Evolutionary conservation across 1,284 basidiomycete species (phyloP), one percentile per base, ranked within the genome.

Genomic region (Puccinia polysora): DNA sequence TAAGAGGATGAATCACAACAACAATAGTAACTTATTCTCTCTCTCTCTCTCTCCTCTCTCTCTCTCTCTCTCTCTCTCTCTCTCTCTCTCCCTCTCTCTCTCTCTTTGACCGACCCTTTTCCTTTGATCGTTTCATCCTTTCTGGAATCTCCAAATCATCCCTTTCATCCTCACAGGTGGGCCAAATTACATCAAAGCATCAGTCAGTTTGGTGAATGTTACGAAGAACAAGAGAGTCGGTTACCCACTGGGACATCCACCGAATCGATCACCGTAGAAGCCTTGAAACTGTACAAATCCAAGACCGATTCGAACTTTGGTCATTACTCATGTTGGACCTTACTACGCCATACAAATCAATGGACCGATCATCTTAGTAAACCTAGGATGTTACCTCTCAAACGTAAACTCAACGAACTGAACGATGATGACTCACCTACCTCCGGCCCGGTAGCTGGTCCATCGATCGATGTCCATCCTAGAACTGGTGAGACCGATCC

Each of bases 161-260:
- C n/a, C n/a, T n/a, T n/a, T n/a, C n/a, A 45, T 10, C 10, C 10
- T 10, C 10, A 45, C 30, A 62, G 60, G 30, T 63, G 60, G 60
- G 60, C 60, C 4, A 63, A 63, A n/a, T 20, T 63, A 4, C 60
- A 63, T 2, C 60, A 63, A 20, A 63, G 60, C n/a, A 63, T 63
- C 60, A 63, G 60, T 18, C 60, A 63, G 20, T 63, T 63, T 43
- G 60, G 43, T 3, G 60, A 63, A 28, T 49, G 25, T 14, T 63
- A 63, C 18, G 60, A n/a, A 14, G 60, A 63, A 18, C 40, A 47
- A 18, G 60, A 63, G 30, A 20, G 0, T 2, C 60, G 45, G 18
- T 5, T 63, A 3, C 2, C 12, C 2, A 4, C 28, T 0, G 40
- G 25, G 3, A 49, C 60, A 10, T 4, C 3, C 1, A 49, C 40